Evolutionary conservation across 495 filamentous ascomycete genomes (phyloP).

Genomic region (Penicillium silybi): DNA sequence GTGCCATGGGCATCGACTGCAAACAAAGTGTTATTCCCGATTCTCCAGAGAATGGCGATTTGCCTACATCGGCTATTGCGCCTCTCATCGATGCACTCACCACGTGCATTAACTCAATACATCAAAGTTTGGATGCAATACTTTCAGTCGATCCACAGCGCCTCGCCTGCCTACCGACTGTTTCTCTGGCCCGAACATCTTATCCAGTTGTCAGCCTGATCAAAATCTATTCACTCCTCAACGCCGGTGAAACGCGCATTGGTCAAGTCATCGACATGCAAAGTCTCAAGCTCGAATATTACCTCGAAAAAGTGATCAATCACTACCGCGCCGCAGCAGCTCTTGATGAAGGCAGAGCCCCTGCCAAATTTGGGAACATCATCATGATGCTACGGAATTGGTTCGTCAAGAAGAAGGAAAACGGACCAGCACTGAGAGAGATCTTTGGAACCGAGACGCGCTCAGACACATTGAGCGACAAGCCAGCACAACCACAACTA

Average conservation of each 20-base stretch:
- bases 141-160: constrained; percentile 53
- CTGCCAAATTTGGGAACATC: constrained; percentile 73
- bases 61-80: constrained; percentile 46
- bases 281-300: constrained; percentile 69
- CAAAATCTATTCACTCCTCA: constrained; percentile 80
- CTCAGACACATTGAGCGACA: constrained; percentile 4
- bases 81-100: constrained; percentile 70
- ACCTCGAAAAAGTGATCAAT: constrained; percentile 62
- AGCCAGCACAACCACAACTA: neutral
- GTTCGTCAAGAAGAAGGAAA: constrained; percentile 55
- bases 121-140: constrained; percentile 71
- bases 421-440: constrained; percentile 26
- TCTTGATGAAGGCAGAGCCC: constrained; percentile 62
- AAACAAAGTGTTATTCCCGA: constrained; percentile 33
- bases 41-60: constrained; percentile 14
- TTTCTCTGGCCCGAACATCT: constrained; percentile 71
- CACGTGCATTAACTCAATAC: constrained; percentile 65
- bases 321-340: constrained; percentile 63
- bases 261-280: constrained; percentile 73
- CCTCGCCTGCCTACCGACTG: constrained; percentile 70
- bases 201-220: constrained; percentile 84
- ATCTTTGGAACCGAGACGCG: constrained; percentile 19
- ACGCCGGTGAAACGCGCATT: constrained; percentile 61
- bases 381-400: constrained; percentile 68
- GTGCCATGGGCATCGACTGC: constrained; percentile 72